Evolutionary conservation across 148 eudicot genomes (phyloP).

Genomic region (Selenicereus undatus): DNA sequence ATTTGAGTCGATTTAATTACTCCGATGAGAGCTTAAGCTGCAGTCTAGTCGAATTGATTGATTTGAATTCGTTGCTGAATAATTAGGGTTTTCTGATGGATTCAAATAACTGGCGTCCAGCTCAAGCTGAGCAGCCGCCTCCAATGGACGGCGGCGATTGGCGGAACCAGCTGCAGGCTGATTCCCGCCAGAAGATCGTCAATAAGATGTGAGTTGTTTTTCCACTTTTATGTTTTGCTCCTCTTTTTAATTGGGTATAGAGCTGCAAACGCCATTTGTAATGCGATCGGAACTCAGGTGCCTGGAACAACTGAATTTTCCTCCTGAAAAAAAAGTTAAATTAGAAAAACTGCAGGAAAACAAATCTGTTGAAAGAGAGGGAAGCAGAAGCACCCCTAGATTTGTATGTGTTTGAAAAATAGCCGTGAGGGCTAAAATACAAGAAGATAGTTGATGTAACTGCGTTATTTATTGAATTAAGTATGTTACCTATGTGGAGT

Average conservation of each 20-base stretch:
- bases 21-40: neutral
- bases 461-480: neutral
- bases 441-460: neutral
- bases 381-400: neutral
- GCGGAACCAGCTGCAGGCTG: conserved; percentile 46
- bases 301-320: neutral
- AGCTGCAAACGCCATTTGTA: neutral
- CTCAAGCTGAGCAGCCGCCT: conserved; percentile 15
- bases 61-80: neutral
- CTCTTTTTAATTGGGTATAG: neutral
- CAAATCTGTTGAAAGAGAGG: neutral
- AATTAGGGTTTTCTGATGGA: neutral
- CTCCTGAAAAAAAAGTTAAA: no score
- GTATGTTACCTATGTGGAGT: neutral
- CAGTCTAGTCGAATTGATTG: neutral
- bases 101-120: neutral
- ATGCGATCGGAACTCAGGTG: neutral
- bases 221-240: neutral
- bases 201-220: conserved; percentile 49
- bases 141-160: conserved; percentile 54
- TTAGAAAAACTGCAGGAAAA: no score
- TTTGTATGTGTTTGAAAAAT: neutral
- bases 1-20: neutral
- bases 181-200: conserved; percentile 45
- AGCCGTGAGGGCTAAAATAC: neutral